Conservation (phyloP, 345 rosid species). For the Bruguiera gymnorhiza region DNA sequence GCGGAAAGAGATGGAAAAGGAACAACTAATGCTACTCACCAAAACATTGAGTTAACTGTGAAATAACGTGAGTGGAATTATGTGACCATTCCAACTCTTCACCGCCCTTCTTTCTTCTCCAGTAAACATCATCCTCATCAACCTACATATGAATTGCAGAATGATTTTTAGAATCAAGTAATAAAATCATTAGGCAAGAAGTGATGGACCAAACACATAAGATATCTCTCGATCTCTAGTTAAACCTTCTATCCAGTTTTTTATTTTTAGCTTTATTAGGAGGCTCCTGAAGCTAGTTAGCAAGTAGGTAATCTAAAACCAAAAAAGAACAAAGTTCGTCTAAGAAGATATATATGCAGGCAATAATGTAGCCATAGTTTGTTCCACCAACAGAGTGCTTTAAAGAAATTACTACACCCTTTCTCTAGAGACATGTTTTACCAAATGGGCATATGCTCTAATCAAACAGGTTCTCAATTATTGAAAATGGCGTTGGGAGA, state of each 20-base stretch:
- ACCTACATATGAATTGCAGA: conserved; percentile 48
- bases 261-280: neutral
- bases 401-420: neutral
- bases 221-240: too few species aligned
- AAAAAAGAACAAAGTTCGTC: neutral
- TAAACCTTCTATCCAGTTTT: too few species aligned
- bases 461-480: neutral
- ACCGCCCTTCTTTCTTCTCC: conserved; percentile 65
- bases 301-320: neutral
- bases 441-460: conserved; percentile 1
- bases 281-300: neutral
- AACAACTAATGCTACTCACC: conserved; percentile 42
- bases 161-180: conserved; percentile 13
- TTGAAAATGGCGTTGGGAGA: neutral
- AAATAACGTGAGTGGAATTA: conserved; percentile 54
- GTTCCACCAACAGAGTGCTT: neutral
- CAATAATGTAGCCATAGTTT: neutral
- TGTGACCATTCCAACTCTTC: conserved; percentile 74
- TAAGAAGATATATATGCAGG: neutral
- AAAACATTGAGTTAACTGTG: conserved; percentile 64
- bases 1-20: neutral
- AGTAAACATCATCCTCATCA: conserved; percentile 81
- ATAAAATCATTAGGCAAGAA: conserved; percentile 4
- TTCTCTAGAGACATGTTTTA: conserved; percentile 3
- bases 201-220: too few species aligned